Evolutionary conservation across 2,329 filamentous ascomycete species (phyloP), one percentile per base, ranked within the genome.

Genomic region (Teratosphaeria zuluensis): DNA sequence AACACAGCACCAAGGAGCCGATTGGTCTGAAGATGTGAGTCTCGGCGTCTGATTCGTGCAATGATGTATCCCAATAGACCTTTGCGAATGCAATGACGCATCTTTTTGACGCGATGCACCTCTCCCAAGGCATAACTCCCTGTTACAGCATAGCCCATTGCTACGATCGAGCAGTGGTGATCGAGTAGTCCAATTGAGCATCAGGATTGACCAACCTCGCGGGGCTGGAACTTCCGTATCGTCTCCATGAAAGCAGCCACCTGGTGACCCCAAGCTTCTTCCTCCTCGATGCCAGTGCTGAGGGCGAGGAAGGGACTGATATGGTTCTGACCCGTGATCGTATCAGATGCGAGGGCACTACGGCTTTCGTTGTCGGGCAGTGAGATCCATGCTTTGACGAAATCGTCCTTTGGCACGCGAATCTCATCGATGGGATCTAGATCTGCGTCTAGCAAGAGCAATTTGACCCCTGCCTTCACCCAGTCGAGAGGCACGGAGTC

Each of bases 341-440:
- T 58, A 38, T 69, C 65, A 1, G 65, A 61, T 6, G 65, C 59
- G 30, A 68, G 35, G 9, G 64, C 60, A 35, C 38, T 56, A n/a
- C 62, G 55, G 32, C 62, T 65, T 4, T 59, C 58, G 19, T 32
- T 51, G 14, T 59, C 65, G 4, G 55, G 55, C 21, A 62, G 61
- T 14, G 55, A 42, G 16, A 64, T 52, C 63, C 65, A 68, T 51
- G 62, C 60, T 32, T 58, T 46, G 16, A 69, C 56, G 56, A 69
- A 68, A 7, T 64, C 65, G 31, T 66, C 62, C 19, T 62, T 54
- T 8, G 64, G 58, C 16, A 62, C 46, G 51, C 61, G 33, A 19
- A 68, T 67, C 58, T 68, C 67, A 42, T 68, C 62, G 5, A 64
- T 61, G 0, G 67, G 64, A 51, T 69, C 67, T 31, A 68, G 55